A percentile compares a stretch with the other conserved stretches of the same genome.
Evolutionary conservation across 768 basidiomycete genomes (phyloP).

Genomic region (Thelephora ganbajun): DNA sequence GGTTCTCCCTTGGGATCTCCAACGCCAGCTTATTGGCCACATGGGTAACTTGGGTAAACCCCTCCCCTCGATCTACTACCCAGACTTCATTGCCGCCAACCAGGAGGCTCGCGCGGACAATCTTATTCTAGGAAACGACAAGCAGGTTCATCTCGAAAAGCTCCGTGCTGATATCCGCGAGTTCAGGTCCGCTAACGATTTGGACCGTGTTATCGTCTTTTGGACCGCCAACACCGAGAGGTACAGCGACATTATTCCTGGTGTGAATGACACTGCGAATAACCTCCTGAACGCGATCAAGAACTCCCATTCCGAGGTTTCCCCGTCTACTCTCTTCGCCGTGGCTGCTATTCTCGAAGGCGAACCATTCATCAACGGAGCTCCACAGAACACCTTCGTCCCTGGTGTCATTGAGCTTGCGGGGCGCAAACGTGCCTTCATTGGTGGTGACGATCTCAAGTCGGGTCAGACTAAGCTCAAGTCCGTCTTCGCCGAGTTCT

Average conservation of each 20-base stretch:
- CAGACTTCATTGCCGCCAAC: constrained; percentile 96
- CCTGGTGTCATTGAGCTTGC: constrained; percentile 90
- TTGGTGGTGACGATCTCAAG: constrained; percentile 97
- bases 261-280: constrained; percentile 90
- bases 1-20: constrained; percentile 93
- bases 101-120: constrained; percentile 95
- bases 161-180: constrained; percentile 87
- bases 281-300: constrained; percentile 75
- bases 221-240: constrained; percentile 99
- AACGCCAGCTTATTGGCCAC: constrained; percentile 83
- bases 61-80: constrained; percentile 92
- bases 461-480: constrained; percentile 97
- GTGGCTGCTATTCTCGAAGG: constrained; percentile 92
- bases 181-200: constrained; percentile 72
- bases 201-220: constrained; percentile 87
- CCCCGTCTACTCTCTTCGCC: constrained; percentile 91
- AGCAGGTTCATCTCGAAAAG: constrained; percentile 83
- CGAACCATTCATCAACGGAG: constrained; percentile 92
- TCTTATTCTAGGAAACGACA: constrained; percentile 71
- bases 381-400: constrained; percentile 98
- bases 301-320: constrained; percentile 82
- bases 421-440: constrained; percentile 80
- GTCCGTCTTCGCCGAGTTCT: constrained; percentile 93
- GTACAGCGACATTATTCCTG: constrained; percentile 87
- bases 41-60: constrained; percentile 74